Evolutionary conservation across 208 protist species (phyloP).

Genomic region (Sergeia podlipaevii): DNA sequence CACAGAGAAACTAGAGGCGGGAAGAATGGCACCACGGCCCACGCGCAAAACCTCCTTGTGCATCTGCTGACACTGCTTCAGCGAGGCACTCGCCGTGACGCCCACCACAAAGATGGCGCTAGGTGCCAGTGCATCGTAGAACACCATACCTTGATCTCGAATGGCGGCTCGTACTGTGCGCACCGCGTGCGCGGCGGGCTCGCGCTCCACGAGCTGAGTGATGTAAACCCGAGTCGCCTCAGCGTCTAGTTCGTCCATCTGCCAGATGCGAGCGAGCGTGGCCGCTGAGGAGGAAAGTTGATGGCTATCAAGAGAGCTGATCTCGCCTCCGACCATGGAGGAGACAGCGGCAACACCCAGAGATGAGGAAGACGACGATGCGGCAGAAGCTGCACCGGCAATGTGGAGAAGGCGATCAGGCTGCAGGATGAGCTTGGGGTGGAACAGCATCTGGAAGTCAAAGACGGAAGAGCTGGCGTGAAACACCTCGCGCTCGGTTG

Average conservation of each 20-base stretch:
- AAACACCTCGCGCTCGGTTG: slow-evolving; percentile 50
- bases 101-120: slow-evolving; percentile 40
- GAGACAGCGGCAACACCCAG: neutral
- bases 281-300: neutral
- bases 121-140: slow-evolving; percentile 75
- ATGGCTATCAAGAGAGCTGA: too few species aligned
- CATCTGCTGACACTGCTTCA: slow-evolving; percentile 34
- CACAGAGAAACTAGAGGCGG: slow-evolving; percentile 19
- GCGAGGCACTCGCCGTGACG: slow-evolving; percentile 29
- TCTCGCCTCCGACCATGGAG: neutral
- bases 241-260: slow-evolving; percentile 71
- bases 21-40: slow-evolving; percentile 59
- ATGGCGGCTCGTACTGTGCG: slow-evolving; percentile 55
- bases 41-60: slow-evolving; percentile 65
- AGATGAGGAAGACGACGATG: neutral
- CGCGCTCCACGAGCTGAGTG: slow-evolving; percentile 65
- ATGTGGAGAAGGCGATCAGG: slow-evolving; percentile 40
- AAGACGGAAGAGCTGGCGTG: slow-evolving; percentile 43
- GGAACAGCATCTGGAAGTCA: slow-evolving; percentile 68
- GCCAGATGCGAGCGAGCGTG: slow-evolving; percentile 40
- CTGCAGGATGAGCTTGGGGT: slow-evolving; percentile 68
- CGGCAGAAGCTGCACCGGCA: neutral
- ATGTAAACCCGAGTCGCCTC: slow-evolving; percentile 55
- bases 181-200: slow-evolving; percentile 73
- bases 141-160: slow-evolving; percentile 81